Evolutionary conservation across 177 flowering plant genomes (phyloP), one percentile per base, ranked within the genome.

Genomic region (Tripterygium wilfordii): DNA sequence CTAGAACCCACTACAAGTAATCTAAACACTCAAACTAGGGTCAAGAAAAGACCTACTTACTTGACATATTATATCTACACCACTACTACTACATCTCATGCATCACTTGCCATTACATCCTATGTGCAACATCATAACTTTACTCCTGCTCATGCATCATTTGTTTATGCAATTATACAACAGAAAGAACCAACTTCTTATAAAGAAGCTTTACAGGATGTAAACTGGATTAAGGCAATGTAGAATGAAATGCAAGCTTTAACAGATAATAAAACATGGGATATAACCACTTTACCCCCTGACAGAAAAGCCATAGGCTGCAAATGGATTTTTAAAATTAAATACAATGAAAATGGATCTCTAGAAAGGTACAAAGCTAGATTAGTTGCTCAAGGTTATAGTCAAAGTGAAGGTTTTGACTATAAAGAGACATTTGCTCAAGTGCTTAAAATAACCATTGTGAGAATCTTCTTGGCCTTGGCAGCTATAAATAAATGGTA

Each of bases 191-290:
- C 7, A 6, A 30, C 7, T 7, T 30, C 33, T 30, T 30, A n/a
- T 30, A 7, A 30, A 30, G 33, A 30, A 36, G 40, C 40, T 10
- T 5, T 36, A 5, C 12, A 36, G 17, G 6, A 36, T 36, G 40
- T 5, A 15, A 10, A 10, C 5, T 36, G 40, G 40, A 10, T 4
- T 5, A 36, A 36, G 17, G 10, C 40, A 15, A 36, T 36, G 10
- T 4, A 36, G 5, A n/a, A 36, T 10, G 40, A 36, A 36, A 4
- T 36, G 14, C 6, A 36, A 36, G 40, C 40, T 15, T 15, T 36
- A 10, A 36, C 5, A 36, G 14, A 36, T 6, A 36, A 36, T n/a
- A 36, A 36, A 36, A 36, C 40, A 36, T 36, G 40, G 40, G 17
- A 10, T 10, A 15, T 36, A 6, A 10, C 12, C 17, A 15, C 12